phyloP scores from a whole-genome alignment of 352 stramenopile genomes.

The Ophiocytium majus region DNA sequence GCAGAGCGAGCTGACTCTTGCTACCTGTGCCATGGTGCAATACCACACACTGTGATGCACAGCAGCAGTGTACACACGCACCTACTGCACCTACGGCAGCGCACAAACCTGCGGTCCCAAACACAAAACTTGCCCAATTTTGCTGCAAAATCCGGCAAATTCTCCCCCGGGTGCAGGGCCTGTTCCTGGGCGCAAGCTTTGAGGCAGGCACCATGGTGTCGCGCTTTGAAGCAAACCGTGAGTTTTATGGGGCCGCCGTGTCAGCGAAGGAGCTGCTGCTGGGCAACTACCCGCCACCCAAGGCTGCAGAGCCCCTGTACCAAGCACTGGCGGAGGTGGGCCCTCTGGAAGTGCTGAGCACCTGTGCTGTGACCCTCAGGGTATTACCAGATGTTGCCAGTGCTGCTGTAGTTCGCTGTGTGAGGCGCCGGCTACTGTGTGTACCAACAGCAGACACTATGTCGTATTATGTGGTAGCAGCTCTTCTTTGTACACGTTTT shows the following conservation, averaged over 20 bases:
- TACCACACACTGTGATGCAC: no score
- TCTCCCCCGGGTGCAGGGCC: no score
- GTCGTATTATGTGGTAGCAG: no score
- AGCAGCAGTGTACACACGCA: no score
- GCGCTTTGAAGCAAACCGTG: conserved; percentile 50
- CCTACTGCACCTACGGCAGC: no score
- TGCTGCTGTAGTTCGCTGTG: neutral
- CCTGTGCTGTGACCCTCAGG: neutral
- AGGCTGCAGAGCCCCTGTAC: conserved; percentile 56
- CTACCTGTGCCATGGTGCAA: no score
- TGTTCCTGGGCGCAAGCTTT: conserved; percentile 47
- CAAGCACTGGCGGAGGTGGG: conserved; percentile 33
- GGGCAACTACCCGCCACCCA: conserved; percentile 40
- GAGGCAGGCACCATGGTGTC: conserved; percentile 51
- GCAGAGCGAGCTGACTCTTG: no score
- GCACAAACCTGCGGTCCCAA: no score
- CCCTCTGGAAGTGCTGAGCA: neutral
- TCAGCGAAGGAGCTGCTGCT: conserved; percentile 41
- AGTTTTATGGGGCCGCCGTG: conserved; percentile 51
- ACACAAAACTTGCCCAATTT: no score
- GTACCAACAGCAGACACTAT: neutral
- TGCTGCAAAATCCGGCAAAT: no score
- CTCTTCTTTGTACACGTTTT: no score
- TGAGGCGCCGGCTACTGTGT: neutral
- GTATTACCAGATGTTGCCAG: neutral